These are phyloP conservation scores for Amphicarpaea edgeworthii DNA, from an alignment of 306 rosid species.

Conservation along the genomic window DNA sequence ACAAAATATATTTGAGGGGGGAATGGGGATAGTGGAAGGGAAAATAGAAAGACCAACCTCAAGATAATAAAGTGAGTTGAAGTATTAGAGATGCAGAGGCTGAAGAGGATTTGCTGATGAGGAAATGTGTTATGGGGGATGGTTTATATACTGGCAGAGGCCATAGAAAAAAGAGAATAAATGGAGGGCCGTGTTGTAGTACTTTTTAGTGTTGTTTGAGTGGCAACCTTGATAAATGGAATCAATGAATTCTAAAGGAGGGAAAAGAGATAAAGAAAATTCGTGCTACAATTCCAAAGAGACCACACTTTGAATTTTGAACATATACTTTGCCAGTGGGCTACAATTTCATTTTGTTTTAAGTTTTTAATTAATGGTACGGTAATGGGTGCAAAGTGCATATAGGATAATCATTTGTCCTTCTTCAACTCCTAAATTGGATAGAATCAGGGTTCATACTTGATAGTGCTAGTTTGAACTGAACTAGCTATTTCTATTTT, in stretches of 20 bases:
- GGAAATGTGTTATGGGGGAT: conserved; percentile 49
- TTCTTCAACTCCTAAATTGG: conserved; percentile 45
- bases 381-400: conserved; percentile 47
- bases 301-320: conserved; percentile 70
- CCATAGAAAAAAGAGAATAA: conserved; percentile 68
- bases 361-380: conserved; percentile 48
- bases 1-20: neutral
- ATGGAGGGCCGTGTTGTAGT: conserved; percentile 69
- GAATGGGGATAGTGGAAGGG: neutral
- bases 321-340: conserved; percentile 50
- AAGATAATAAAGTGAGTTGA: conserved; percentile 44
- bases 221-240: conserved; percentile 80
- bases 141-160: conserved; percentile 71
- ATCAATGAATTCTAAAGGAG: conserved; percentile 61
- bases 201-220: conserved; percentile 71
- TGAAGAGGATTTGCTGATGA: conserved; percentile 54
- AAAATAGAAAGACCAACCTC: conserved; percentile 52
- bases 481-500: neutral
- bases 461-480: conserved; percentile 7
- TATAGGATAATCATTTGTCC: conserved; percentile 33
- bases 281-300: conserved; percentile 68
- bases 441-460: neutral
- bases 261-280: conserved; percentile 60
- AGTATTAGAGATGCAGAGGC: conserved; percentile 40
- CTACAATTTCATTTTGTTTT: conserved; percentile 48